Evolutionary conservation across 805 yeast species (phyloP).

Genomic region (Wickerhamomyces chaumierensis): DNA sequence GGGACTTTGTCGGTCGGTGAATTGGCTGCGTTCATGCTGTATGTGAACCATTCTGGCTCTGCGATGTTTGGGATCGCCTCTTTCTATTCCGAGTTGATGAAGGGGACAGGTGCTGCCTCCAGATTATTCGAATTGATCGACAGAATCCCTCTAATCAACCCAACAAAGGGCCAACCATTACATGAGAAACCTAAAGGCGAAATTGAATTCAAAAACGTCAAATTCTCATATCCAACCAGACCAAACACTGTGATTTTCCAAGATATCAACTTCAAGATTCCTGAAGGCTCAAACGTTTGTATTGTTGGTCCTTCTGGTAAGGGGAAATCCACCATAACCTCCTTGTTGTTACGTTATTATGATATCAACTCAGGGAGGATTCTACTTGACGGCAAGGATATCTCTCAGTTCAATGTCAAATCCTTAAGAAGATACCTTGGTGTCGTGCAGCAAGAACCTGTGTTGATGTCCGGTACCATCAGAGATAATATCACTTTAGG

Average conservation of each 20-base stretch:
- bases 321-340: conserved; percentile 78
- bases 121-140: conserved; percentile 83
- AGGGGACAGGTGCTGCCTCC: conserved; percentile 94
- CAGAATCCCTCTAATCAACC: conserved; percentile 56
- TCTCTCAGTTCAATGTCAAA: conserved; percentile 34
- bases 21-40: conserved; percentile 86
- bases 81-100: conserved; percentile 92
- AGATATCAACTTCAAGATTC: conserved; percentile 35
- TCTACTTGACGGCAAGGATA: conserved; percentile 38
- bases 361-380: conserved; percentile 35
- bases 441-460: conserved; percentile 71
- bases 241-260: conserved; percentile 49
- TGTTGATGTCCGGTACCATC: conserved; percentile 71
- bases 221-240: conserved; percentile 83
- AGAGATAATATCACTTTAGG: conserved; percentile 73
- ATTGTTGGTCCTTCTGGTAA: conserved; percentile 83
- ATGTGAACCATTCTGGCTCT: conserved; percentile 88
- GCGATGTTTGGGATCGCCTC: conserved; percentile 88
- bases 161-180: conserved; percentile 47
- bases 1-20: conserved; percentile 83
- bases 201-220: conserved; percentile 55
- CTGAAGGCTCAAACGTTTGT: conserved; percentile 52
- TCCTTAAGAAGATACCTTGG: conserved; percentile 49
- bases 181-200: conserved; percentile 25
- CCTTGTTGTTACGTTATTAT: conserved; percentile 47